These are phyloP conservation scores for Brasilioporus rufonigricans DNA, from an alignment of 768 basidiomycete species.

Conservation along the genomic window DNA sequence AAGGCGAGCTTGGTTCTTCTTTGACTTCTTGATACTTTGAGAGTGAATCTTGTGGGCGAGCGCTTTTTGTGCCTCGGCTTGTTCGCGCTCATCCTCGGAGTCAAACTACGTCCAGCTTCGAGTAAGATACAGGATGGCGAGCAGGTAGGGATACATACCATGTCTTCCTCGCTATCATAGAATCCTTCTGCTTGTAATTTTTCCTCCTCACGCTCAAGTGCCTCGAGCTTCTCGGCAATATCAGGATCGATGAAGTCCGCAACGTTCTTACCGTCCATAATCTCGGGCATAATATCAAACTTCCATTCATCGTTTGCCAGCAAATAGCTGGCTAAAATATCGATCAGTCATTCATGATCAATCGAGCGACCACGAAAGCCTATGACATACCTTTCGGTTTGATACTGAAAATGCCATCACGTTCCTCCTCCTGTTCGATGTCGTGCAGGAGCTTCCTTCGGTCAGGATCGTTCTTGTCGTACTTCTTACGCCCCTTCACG, in stretches of 20 bases:
- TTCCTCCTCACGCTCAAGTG: slow-evolving; percentile 95
- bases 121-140: background rate
- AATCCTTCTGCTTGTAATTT: slow-evolving; percentile 91
- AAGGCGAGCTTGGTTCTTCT: slow-evolving; percentile 78
- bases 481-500: slow-evolving; percentile 74
- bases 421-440: slow-evolving; percentile 81
- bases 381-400: slow-evolving; percentile 73
- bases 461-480: slow-evolving; percentile 85
- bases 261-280: slow-evolving; percentile 97
- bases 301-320: slow-evolving; percentile 93
- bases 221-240: slow-evolving; percentile 94
- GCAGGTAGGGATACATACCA: slow-evolving; percentile 45
- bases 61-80: slow-evolving; percentile 53
- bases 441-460: slow-evolving; percentile 73
- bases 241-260: slow-evolving; percentile 99
- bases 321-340: slow-evolving; percentile 76
- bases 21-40: slow-evolving; percentile 79
- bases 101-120: slow-evolving; percentile 35
- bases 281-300: slow-evolving; percentile 95
- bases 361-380: background rate
- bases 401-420: slow-evolving; percentile 88
- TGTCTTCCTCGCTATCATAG: slow-evolving; percentile 88
- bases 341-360: background rate
- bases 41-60: slow-evolving; percentile 68
- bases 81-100: slow-evolving; percentile 80